phyloP scores from a whole-genome alignment of 257 asterid genomes.

The Fraxinus anomala region DNA sequence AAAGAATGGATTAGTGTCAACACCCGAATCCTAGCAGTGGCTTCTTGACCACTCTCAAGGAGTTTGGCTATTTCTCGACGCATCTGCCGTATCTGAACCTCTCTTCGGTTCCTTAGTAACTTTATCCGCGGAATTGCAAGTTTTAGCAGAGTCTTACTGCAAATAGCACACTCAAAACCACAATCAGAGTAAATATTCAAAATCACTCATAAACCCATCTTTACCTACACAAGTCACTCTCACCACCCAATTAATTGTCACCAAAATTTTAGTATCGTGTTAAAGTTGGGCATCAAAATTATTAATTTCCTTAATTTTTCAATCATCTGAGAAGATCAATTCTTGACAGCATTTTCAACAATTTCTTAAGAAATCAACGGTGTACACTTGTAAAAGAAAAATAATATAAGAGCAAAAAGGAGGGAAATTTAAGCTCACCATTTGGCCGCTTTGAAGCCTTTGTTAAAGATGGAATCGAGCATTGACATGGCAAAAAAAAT shows the following conservation, averaged over 20 bases:
- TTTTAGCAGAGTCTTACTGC: slow-evolving; percentile 85
- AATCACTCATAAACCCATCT: slow-evolving; percentile 9
- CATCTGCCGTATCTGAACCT: slow-evolving; percentile 90
- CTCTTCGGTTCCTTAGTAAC: slow-evolving; percentile 90
- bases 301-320: background rate
- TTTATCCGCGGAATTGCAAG: slow-evolving; percentile 87
- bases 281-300: background rate
- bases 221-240: slow-evolving; percentile 2
- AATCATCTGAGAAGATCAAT: slow-evolving; percentile 11
- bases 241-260: background rate
- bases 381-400: slow-evolving; percentile 13
- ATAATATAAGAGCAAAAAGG: background rate
- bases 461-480: slow-evolving; percentile 78
- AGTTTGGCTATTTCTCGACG: slow-evolving; percentile 88
- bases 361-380: slow-evolving; percentile 4
- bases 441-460: slow-evolving; percentile 81
- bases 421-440: slow-evolving; percentile 49
- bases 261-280: background rate
- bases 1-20: background rate
- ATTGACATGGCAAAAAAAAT: slow-evolving; percentile 33
- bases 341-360: background rate
- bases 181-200: slow-evolving; percentile 26
- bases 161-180: slow-evolving; percentile 11
- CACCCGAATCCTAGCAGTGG: slow-evolving; percentile 96
- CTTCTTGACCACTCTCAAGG: slow-evolving; percentile 98